These are phyloP conservation scores for Blastobotrys parvus DNA, from an alignment of 805 yeast genomes.

Conservation along the genomic window DNA sequence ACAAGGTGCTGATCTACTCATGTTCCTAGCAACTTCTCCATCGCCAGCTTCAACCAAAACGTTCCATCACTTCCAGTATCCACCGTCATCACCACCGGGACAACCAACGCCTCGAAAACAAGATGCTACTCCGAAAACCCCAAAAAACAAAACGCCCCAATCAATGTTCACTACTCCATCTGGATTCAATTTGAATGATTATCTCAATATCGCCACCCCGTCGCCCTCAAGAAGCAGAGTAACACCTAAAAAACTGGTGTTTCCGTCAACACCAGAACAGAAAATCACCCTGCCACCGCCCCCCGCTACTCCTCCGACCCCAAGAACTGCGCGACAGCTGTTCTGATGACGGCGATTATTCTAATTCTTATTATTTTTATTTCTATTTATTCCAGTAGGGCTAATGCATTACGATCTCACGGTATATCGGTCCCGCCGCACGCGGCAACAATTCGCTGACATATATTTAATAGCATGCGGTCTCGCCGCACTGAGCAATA, in stretches of 20 bases:
- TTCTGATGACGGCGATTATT: too few species aligned
- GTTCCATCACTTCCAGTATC: constrained; percentile 11
- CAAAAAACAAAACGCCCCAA: constrained; percentile 24
- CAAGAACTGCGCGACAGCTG: too few species aligned
- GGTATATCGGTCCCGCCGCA: too few species aligned
- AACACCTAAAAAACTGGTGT: neutral
- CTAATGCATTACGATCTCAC: too few species aligned
- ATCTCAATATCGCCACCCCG: constrained; percentile 71
- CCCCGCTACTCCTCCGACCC: neutral
- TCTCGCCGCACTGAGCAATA: too few species aligned
- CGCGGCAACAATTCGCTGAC: too few species aligned
- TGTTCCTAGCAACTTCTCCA: constrained; percentile 81
- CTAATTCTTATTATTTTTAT: too few species aligned
- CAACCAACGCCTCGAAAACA: constrained; percentile 21
- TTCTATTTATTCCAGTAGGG: too few species aligned
- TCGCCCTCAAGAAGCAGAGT: constrained; percentile 15
- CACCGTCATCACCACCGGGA: constrained; percentile 9
- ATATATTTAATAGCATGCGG: too few species aligned
- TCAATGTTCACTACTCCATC: constrained; percentile 24
- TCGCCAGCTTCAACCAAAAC: constrained; percentile 40
- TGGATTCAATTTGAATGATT: constrained; percentile 70
- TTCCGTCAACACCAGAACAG: neutral
- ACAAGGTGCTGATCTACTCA: constrained; percentile 76
- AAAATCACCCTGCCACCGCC: neutral
- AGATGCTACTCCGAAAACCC: constrained; percentile 25